phyloP scores from a whole-genome alignment of 176 grass and related monocot species.

The Calamus simplicifolius region DNA sequence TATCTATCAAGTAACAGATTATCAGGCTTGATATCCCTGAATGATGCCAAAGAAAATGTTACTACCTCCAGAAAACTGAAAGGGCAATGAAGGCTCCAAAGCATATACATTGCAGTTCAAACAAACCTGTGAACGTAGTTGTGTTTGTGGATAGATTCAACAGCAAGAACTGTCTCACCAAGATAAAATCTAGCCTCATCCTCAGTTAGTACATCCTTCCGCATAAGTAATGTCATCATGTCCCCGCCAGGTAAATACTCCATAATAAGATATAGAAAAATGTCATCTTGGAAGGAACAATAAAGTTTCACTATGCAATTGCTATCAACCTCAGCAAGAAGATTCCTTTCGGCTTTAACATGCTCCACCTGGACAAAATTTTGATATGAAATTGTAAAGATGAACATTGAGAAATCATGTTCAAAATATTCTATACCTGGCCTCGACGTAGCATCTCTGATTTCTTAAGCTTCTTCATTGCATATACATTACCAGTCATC shows the following conservation, averaged over 20 bases:
- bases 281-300: constrained; percentile 91
- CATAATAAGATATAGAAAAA: constrained; percentile 95
- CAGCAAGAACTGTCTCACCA: constrained; percentile 77
- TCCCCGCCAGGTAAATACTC: constrained; percentile 96
- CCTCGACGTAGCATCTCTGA: constrained; percentile 98
- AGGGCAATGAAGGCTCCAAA: neutral
- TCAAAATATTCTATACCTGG: constrained; percentile 37
- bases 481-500: constrained; percentile 73
- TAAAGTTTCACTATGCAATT: constrained; percentile 95
- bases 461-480: constrained; percentile 98
- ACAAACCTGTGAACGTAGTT: constrained; percentile 91
- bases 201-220: constrained; percentile 85
- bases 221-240: constrained; percentile 97
- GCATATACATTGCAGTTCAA: neutral
- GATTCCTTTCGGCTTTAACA: constrained; percentile 98
- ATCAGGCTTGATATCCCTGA: constrained; percentile 98
- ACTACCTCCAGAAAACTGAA: constrained; percentile 6
- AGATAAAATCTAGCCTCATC: constrained; percentile 89
- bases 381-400: neutral
- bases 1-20: constrained; percentile 89
- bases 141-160: constrained; percentile 91
- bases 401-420: no score
- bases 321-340: constrained; percentile 92
- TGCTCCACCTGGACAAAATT: constrained; percentile 71
- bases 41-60: constrained; percentile 16